These are phyloP conservation scores for Candida jianshihensis DNA, from an alignment of 805 yeast genomes.

Conservation along the genomic window DNA sequence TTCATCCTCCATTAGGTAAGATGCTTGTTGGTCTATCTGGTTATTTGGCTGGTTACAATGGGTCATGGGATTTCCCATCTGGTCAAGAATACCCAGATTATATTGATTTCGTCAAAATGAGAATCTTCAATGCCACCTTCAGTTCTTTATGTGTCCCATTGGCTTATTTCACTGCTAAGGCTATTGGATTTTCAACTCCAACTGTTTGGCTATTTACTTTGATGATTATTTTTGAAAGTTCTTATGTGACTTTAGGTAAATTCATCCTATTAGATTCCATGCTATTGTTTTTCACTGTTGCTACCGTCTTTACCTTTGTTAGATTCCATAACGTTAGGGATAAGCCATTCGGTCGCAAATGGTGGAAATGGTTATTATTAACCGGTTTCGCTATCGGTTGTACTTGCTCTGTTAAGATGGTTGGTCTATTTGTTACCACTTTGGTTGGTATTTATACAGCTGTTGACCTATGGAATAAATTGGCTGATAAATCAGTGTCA, in stretches of 20 bases:
- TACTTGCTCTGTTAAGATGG: slow-evolving; percentile 92
- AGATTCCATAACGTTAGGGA: slow-evolving; percentile 59
- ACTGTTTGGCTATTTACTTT: slow-evolving; percentile 74
- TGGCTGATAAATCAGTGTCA: slow-evolving; percentile 58
- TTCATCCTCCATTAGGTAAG: slow-evolving; percentile 96
- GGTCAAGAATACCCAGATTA: slow-evolving; percentile 71
- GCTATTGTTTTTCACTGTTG: slow-evolving; percentile 79
- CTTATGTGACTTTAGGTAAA: slow-evolving; percentile 79
- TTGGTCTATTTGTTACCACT: slow-evolving; percentile 85
- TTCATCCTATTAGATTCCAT: slow-evolving; percentile 90
- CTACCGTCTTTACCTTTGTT: slow-evolving; percentile 69
- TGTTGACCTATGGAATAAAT: slow-evolving; percentile 77
- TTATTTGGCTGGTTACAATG: slow-evolving; percentile 79
- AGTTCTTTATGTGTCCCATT: slow-evolving; percentile 81
- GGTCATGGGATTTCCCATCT: slow-evolving; percentile 83
- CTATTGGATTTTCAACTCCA: slow-evolving; percentile 62
- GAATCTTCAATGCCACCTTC: slow-evolving; percentile 80
- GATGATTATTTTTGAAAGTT: slow-evolving; percentile 75
- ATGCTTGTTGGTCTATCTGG: slow-evolving; percentile 88
- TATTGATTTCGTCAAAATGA: slow-evolving; percentile 77
- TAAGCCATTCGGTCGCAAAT: slow-evolving; percentile 54
- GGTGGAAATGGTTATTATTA: slow-evolving; percentile 91
- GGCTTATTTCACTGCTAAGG: slow-evolving; percentile 75
- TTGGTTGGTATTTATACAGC: slow-evolving; percentile 87
- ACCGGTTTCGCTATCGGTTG: slow-evolving; percentile 88